Evolutionary conservation across 345 rosid species (phyloP).

Genomic region (Draba incana): DNA sequence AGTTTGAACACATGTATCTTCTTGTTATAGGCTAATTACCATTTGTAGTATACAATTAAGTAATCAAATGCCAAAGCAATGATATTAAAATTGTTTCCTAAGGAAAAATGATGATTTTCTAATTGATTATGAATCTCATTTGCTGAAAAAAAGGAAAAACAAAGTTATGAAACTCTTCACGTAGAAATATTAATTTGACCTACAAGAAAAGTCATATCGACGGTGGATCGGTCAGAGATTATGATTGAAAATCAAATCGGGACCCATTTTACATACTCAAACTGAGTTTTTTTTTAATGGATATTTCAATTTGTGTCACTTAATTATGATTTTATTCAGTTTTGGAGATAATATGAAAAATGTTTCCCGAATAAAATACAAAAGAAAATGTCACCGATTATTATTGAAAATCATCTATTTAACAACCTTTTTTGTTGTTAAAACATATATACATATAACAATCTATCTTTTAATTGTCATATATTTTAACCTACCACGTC

Average conservation of each 20-base stretch:
- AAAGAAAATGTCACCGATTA: not conserved
- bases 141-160: not conserved
- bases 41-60: conserved; percentile 15
- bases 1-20: conserved; percentile 16
- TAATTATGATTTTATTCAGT: not conserved
- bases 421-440: too few species aligned
- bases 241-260: conserved; percentile 16
- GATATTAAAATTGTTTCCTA: conserved; percentile 38
- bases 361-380: not conserved
- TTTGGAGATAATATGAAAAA: not conserved
- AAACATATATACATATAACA: too few species aligned
- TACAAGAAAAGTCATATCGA: not conserved
- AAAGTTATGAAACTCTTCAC: conserved; percentile 5
- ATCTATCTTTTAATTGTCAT: too few species aligned
- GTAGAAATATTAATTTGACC: not conserved
- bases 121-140: conserved; percentile 21
- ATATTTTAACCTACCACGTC: too few species aligned
- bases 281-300: not conserved
- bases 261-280: conserved; percentile 25
- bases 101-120: conserved; percentile 34
- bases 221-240: conserved; percentile 39
- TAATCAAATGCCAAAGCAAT: conserved; percentile 35
- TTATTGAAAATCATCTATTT: not conserved
- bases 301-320: not conserved
- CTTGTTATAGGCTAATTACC: conserved; percentile 7